Percentiles rank a stretch among this genome's conserved stretches.
phyloP scores from a whole-genome alignment of 2,329 filamentous ascomycete genomes.

The Paecilomyces niveus region DNA sequence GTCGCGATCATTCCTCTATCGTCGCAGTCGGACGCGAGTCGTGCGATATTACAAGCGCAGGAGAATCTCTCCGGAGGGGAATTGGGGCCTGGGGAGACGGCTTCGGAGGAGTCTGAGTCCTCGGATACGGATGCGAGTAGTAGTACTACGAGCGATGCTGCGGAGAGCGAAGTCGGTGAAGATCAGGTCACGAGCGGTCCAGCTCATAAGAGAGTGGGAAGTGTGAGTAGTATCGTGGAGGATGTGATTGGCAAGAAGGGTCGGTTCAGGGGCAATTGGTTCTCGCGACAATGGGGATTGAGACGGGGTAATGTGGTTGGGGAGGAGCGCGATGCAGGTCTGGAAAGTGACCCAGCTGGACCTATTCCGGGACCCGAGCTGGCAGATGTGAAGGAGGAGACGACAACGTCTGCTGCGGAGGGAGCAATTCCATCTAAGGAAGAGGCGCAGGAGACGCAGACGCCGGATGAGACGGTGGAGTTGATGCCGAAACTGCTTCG shows the following conservation, averaged over 20 bases:
- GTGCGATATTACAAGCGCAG: slow-evolving; percentile 60
- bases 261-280: slow-evolving; percentile 84
- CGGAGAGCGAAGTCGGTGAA: neutral
- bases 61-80: slow-evolving; percentile 36
- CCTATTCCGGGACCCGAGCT: neutral
- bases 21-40: slow-evolving; percentile 65
- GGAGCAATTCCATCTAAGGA: slow-evolving; percentile 1
- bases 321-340: slow-evolving; percentile 38
- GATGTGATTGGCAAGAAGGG: slow-evolving; percentile 81
- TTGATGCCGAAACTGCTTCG: slow-evolving; percentile 78
- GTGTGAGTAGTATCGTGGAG: slow-evolving; percentile 61
- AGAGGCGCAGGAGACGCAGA: slow-evolving; percentile 4
- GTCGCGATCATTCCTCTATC: slow-evolving; percentile 84
- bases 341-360: slow-evolving; percentile 19
- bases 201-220: slow-evolving; percentile 18
- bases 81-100: slow-evolving; percentile 25
- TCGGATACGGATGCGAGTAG: slow-evolving; percentile 1
- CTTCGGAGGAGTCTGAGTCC: slow-evolving; percentile 1
- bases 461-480: slow-evolving; percentile 40
- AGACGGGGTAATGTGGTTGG: slow-evolving; percentile 66
- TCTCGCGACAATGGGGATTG: slow-evolving; percentile 72
- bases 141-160: neutral
- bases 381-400: slow-evolving; percentile 8
- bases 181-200: neutral
- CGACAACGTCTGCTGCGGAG: slow-evolving; percentile 4